Percentiles rank a stretch among this genome's conserved stretches.
Evolutionary conservation across 306 rosid species (phyloP).

Genomic region (Quercus gilva): DNA sequence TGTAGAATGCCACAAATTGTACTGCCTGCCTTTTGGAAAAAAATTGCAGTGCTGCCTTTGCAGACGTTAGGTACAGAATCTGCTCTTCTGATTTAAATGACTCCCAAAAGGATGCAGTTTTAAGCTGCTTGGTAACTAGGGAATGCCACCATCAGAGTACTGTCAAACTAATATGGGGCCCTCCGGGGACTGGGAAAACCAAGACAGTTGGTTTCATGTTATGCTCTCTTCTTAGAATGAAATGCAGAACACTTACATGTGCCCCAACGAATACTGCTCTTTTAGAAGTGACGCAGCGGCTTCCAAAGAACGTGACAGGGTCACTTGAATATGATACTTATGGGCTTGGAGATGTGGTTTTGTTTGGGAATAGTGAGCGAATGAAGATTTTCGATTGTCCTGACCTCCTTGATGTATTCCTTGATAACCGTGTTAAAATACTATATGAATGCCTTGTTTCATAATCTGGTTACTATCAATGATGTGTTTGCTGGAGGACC

Average conservation of each 20-base stretch:
- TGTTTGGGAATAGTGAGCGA: conserved; percentile 19
- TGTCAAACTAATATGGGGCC: conserved; percentile 6
- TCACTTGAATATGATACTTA: too few species aligned
- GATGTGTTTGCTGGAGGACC: conserved; percentile 26
- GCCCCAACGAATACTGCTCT: conserved; percentile 65
- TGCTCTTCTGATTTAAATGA: neutral
- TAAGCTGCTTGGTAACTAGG: conserved; percentile 32
- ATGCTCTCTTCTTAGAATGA: conserved; percentile 24
- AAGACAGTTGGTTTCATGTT: conserved; percentile 50
- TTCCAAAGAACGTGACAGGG: neutral
- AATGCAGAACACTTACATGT: conserved; percentile 50
- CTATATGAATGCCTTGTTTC: conserved; percentile 3
- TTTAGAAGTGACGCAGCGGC: conserved; percentile 38
- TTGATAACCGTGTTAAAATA: conserved; percentile 8
- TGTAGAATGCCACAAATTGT: conserved; percentile 40
- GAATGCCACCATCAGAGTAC: conserved; percentile 24
- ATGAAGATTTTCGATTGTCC: conserved; percentile 16
- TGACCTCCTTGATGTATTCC: conserved; percentile 14
- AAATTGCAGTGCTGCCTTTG: neutral
- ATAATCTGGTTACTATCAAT: neutral
- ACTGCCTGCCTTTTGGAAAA: conserved; percentile 8
- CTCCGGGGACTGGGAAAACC: conserved; percentile 65
- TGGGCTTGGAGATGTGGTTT: neutral
- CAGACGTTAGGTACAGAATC: conserved; percentile 5
- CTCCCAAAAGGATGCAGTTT: conserved; percentile 39